These are phyloP conservation scores for Sedum album DNA, from an alignment of 164 flowering plant species.

Conservation along the genomic window DNA sequence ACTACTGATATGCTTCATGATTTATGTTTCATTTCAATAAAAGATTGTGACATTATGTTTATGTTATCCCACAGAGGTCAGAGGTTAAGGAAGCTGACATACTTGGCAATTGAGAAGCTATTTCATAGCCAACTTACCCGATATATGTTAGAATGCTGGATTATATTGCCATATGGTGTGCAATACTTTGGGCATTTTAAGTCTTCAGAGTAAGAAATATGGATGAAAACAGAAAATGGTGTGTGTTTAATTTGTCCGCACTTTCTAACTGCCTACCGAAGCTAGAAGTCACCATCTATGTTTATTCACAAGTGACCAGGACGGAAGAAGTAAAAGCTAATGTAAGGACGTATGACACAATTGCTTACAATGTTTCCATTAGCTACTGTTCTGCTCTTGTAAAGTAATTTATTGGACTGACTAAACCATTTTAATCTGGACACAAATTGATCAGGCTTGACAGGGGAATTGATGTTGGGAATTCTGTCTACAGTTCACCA, in stretches of 20 bases:
- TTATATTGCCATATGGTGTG: not conserved
- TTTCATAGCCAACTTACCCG: not conserved
- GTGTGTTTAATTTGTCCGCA: not conserved
- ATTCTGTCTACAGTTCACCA: not conserved
- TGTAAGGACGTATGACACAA: too few species aligned
- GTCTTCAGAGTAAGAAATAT: not conserved
- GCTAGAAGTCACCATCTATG: not conserved
- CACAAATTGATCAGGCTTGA: too few species aligned
- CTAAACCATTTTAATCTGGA: too few species aligned
- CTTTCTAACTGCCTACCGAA: not conserved
- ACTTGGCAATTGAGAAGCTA: not conserved
- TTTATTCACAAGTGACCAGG: too few species aligned
- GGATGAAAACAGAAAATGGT: not conserved
- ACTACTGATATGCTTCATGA: too few species aligned
- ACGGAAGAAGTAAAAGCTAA: too few species aligned
- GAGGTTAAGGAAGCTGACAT: not conserved
- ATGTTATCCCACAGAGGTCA: not conserved
- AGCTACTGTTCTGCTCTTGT: too few species aligned
- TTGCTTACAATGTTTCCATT: too few species aligned
- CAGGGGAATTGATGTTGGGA: not conserved
- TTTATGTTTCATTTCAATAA: too few species aligned
- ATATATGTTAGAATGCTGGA: not conserved
- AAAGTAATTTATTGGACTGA: too few species aligned
- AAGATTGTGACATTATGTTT: too few species aligned
- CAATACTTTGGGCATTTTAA: not conserved